Conservation (phyloP, 2,329 filamentous ascomycete species). For the Cladosporium sp. region DNA sequence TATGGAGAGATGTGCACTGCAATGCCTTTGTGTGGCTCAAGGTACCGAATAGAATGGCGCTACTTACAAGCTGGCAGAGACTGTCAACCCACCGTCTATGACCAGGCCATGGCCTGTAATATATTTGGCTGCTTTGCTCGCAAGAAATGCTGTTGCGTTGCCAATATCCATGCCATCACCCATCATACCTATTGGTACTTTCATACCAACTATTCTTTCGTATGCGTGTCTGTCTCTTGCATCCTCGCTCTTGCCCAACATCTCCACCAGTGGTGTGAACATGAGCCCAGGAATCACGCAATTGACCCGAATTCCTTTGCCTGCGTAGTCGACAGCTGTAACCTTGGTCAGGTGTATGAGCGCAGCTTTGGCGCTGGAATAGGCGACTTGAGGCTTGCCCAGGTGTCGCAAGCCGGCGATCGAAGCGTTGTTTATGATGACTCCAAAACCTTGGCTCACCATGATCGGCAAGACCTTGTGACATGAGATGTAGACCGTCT, state of each 20-base stretch:
- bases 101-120: constrained; percentile 71
- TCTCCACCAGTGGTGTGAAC: constrained; percentile 47
- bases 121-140: constrained; percentile 76
- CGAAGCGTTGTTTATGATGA: constrained; percentile 34
- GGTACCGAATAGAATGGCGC: no score
- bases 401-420: constrained; percentile 54
- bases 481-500: constrained; percentile 51
- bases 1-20: no score
- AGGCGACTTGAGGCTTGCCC: constrained; percentile 51
- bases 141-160: constrained; percentile 80
- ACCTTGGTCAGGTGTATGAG: constrained; percentile 74
- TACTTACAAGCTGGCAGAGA: no score
- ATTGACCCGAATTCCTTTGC: constrained; percentile 45
- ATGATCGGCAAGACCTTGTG: constrained; percentile 53
- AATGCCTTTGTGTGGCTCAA: no score
- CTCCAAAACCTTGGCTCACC: constrained; percentile 44
- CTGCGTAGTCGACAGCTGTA: constrained; percentile 59
- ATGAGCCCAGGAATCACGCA: constrained; percentile 52
- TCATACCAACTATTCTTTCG: constrained; percentile 45
- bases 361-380: constrained; percentile 70
- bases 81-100: neutral
- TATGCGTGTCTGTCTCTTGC: constrained; percentile 45
- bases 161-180: constrained; percentile 59
- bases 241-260: constrained; percentile 39
- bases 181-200: constrained; percentile 55